phyloP scores from a whole-genome alignment of 805 yeast species.

The Lipomyces starkeyi region DNA sequence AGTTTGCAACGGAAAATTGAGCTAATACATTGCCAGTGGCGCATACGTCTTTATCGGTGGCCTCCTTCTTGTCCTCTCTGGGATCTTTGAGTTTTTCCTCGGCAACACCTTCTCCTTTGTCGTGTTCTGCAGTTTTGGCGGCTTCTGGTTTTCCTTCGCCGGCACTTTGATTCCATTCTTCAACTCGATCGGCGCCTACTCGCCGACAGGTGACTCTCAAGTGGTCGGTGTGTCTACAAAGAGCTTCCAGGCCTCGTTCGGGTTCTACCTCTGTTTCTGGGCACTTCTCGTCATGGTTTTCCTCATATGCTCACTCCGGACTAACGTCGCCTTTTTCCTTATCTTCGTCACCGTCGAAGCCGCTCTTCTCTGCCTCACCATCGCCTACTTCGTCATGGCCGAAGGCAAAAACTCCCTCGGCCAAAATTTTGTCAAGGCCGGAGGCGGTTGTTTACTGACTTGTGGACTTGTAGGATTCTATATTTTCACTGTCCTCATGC shows the following conservation, averaged over 20 bases:
- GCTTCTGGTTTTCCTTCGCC: constrained; percentile 37
- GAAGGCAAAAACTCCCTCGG: constrained; percentile 12
- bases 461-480: constrained; percentile 34
- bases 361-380: constrained; percentile 27
- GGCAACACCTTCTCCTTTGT: constrained; percentile 40
- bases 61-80: constrained; percentile 30
- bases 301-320: constrained; percentile 33
- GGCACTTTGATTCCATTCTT: constrained; percentile 34
- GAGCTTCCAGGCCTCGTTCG: constrained; percentile 32
- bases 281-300: constrained; percentile 26
- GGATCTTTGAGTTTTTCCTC: constrained; percentile 37
- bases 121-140: constrained; percentile 34
- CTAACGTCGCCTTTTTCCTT: constrained; percentile 34
- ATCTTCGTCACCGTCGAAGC: constrained; percentile 28
- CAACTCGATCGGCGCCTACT: constrained; percentile 36
- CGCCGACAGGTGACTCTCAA: constrained; percentile 30
- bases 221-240: constrained; percentile 23
- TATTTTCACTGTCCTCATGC: constrained; percentile 34
- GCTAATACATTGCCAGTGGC: constrained; percentile 18
- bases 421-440: constrained; percentile 26
- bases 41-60: constrained; percentile 35
- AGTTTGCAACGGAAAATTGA: too few relatives aligned
- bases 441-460: constrained; percentile 33
- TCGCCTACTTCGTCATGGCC: constrained; percentile 26
- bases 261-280: constrained; percentile 34